Evolutionary conservation across 2,329 filamentous ascomycete species (phyloP), one percentile per base, ranked within the genome.

Genomic region (Sporothrix luriei): DNA sequence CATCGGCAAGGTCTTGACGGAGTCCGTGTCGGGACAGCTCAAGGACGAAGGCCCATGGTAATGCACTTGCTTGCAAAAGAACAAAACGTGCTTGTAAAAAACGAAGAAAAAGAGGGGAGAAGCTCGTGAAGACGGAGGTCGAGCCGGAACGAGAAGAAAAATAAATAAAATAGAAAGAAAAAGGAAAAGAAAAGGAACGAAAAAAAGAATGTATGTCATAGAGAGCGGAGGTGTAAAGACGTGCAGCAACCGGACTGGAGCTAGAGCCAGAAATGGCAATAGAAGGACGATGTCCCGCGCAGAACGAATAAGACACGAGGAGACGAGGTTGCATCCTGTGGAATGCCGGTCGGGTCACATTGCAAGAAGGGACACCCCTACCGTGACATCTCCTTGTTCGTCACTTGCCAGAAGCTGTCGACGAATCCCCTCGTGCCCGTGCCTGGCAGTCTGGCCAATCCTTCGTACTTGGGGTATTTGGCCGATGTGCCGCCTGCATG

Each of bases 381-480:
- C 38, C 13, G 10, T 51, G 14, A 24, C 21, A 9, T 16, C 24
- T 43, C n/a, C 43, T 10, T 46, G 59, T 33, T 21, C 24, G 21
- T 46, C 38, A 24, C 57, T 7, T 26, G 9, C 11, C 43, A 46
- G 6, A 33, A 14, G 16, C 46, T 51, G 46, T 38, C 26, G 46
- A 38, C 62, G 62, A 65, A 65, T 65, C 26, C 62, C 26, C 62
- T 65, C 26, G 46, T 33, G 26, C 62, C 62, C 62, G 62, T 65
- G 62, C 62, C 62, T 51, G 46, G 16, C 46, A 9, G 21, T 65
- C 33, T 43, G 40, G 11, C 40, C 40, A 43, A 33, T 33, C 7
- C 33, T 33, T 33, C n/a, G n/a, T n/a, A n/a, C 38, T 4, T 40
- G 38, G 43, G 6, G 24, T 10, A 29, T 64, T 51, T 61, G 55